Evolutionary conservation across 2,329 filamentous ascomycete species (phyloP).

Genomic region (Cladophialophora immunda): DNA sequence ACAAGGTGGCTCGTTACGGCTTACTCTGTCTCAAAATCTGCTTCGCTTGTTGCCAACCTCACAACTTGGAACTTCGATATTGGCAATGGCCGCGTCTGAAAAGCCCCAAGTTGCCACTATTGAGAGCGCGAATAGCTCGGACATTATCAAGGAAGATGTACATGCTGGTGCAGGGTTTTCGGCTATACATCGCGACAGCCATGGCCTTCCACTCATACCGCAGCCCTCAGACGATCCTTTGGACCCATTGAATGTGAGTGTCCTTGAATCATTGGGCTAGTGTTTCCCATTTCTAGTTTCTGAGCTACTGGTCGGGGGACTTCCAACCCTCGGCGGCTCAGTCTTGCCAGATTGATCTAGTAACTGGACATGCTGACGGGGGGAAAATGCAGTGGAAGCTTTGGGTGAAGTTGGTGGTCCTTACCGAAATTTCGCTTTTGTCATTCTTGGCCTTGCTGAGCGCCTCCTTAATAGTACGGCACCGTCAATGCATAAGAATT

Average conservation of each 20-base stretch:
- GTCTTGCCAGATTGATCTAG: neutral
- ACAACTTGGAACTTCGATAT: neutral
- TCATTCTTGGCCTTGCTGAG: neutral
- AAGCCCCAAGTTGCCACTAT: neutral
- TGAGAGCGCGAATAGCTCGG: neutral
- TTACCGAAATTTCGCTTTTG: neutral
- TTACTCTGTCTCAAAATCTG: neutral
- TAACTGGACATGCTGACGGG: neutral
- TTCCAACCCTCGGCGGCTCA: neutral
- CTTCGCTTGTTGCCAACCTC: neutral
- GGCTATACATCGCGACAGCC: neutral
- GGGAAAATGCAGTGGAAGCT: neutral
- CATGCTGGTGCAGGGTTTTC: neutral
- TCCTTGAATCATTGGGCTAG: neutral
- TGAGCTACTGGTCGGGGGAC: neutral
- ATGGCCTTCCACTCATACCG: neutral
- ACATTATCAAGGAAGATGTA: neutral
- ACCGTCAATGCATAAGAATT: neutral
- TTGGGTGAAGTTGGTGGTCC: constrained; percentile 1
- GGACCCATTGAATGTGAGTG: constrained; percentile 4
- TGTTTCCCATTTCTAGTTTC: neutral
- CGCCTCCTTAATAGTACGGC: neutral
- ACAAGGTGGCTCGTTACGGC: neutral
- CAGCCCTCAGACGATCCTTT: constrained; percentile 2
- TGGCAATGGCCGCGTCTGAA: neutral